These are phyloP conservation scores for Fraxinus sp. DNA, from an alignment of 305 asterid species.

Conservation along the genomic window DNA sequence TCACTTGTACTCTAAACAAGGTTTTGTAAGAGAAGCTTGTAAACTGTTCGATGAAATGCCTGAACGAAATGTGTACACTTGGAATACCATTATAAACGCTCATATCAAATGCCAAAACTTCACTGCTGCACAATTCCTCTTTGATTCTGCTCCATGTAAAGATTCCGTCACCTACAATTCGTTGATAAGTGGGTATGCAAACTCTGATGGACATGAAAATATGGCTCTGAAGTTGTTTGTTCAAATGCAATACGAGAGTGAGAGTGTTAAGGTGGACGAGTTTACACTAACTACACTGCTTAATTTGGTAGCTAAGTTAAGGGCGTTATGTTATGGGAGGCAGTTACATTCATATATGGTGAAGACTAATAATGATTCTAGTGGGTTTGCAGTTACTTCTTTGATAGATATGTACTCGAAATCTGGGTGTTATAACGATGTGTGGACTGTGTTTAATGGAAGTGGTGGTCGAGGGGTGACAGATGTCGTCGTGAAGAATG, in stretches of 20 bases:
- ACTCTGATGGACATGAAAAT: conserved; percentile 42
- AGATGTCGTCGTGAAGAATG: conserved; percentile 69
- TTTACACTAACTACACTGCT: conserved; percentile 74
- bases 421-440: conserved; percentile 56
- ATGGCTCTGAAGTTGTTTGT: conserved; percentile 50
- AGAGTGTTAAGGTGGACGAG: conserved; percentile 51
- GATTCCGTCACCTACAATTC: conserved; percentile 71
- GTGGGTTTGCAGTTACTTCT: conserved; percentile 66
- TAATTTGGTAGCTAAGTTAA: conserved; percentile 57
- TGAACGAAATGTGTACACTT: conserved; percentile 62
- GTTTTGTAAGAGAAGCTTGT: conserved; percentile 47
- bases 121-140: conserved; percentile 45
- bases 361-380: conserved; percentile 63
- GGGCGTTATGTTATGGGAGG: conserved; percentile 46
- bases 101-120: conserved; percentile 50
- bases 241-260: conserved; percentile 49
- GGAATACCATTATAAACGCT: conserved; percentile 70
- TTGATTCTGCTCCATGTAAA: conserved; percentile 54
- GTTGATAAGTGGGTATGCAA: conserved; percentile 66
- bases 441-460: conserved; percentile 46
- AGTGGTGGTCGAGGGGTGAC: conserved; percentile 21
- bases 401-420: conserved; percentile 86
- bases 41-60: conserved; percentile 80
- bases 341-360: conserved; percentile 76
- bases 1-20: conserved; percentile 41